Evolutionary conservation across 768 basidiomycete genomes (phyloP).

Genomic region (Lactifluus hygrophoroides): DNA sequence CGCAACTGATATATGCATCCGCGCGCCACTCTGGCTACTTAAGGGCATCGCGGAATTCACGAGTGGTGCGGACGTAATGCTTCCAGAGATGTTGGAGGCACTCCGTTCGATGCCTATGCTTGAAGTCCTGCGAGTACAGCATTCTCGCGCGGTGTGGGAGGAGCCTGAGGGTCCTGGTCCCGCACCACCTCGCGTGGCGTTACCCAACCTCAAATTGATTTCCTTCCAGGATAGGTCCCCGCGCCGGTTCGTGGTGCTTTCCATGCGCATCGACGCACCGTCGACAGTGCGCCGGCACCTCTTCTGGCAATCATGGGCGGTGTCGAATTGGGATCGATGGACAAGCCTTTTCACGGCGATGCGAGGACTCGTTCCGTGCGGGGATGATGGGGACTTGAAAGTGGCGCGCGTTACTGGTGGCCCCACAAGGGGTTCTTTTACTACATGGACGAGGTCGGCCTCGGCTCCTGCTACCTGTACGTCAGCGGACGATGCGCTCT

Average conservation of each 20-base stretch:
- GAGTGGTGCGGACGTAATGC: not conserved
- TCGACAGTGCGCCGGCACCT: slow-evolving; percentile 7
- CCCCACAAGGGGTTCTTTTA: slow-evolving; percentile 3
- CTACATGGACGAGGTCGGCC: slow-evolving; percentile 1
- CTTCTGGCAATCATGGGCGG: slow-evolving; percentile 14
- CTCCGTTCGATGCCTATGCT: slow-evolving; percentile 9
- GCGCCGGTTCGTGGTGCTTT: slow-evolving; percentile 9
- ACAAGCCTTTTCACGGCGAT: not conserved
- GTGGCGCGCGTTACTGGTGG: not conserved
- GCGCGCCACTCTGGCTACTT: slow-evolving; percentile 10
- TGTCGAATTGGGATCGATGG: slow-evolving; percentile 12
- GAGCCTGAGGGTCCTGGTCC: not conserved
- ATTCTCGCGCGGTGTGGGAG: slow-evolving; percentile 14
- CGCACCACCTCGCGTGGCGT: not conserved
- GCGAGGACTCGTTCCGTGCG: not conserved
- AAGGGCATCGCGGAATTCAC: slow-evolving; percentile 4
- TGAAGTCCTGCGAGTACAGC: slow-evolving; percentile 6
- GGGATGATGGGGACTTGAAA: not conserved
- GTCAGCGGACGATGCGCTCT: not conserved
- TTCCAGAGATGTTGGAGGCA: not conserved
- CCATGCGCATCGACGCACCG: slow-evolving; percentile 2
- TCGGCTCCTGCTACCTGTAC: not conserved
- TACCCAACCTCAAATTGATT: slow-evolving; percentile 3
- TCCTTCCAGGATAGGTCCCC: slow-evolving; percentile 12
- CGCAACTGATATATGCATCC: slow-evolving; percentile 4